Percentiles rank a stretch among this genome's conserved stretches.
Conservation (phyloP, 495 filamentous ascomycete species). For the Penicillium cosmopolitanum region DNA sequence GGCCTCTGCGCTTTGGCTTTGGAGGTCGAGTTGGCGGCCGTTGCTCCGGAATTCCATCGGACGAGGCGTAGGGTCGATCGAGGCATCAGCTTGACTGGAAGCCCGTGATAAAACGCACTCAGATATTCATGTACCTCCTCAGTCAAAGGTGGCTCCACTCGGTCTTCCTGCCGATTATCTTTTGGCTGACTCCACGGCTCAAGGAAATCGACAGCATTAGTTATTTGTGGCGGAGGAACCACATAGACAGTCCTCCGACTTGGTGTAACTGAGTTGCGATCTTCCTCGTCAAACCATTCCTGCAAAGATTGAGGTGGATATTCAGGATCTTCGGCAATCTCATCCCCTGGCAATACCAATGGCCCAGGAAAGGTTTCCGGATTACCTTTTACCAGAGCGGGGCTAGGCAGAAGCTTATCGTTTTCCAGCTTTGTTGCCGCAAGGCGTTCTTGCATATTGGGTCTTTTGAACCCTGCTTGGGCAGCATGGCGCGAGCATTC, state of each 20-base stretch:
- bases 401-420: background rate
- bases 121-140: constrained; percentile 58
- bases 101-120: constrained; percentile 61
- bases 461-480: constrained; percentile 16
- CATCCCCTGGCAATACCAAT: constrained; percentile 62
- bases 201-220: constrained; percentile 36
- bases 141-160: constrained; percentile 27
- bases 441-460: constrained; percentile 10
- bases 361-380: constrained; percentile 56
- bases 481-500: constrained; percentile 14
- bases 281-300: constrained; percentile 52
- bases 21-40: constrained; percentile 8
- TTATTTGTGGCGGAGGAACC: constrained; percentile 44
- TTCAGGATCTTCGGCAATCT: constrained; percentile 56
- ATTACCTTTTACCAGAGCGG: constrained; percentile 3
- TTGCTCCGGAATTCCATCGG: constrained; percentile 43
- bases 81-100: constrained; percentile 52
- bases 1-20: constrained; percentile 1
- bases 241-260: constrained; percentile 59
- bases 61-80: constrained; percentile 42
- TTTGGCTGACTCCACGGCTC: constrained; percentile 10
- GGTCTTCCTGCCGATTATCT: background rate
- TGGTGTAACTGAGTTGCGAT: constrained; percentile 56
- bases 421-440: constrained; percentile 12
- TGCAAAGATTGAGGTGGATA: constrained; percentile 61